phyloP scores from a whole-genome alignment of 257 asterid species.

The Ocimum tenuiflorum region DNA sequence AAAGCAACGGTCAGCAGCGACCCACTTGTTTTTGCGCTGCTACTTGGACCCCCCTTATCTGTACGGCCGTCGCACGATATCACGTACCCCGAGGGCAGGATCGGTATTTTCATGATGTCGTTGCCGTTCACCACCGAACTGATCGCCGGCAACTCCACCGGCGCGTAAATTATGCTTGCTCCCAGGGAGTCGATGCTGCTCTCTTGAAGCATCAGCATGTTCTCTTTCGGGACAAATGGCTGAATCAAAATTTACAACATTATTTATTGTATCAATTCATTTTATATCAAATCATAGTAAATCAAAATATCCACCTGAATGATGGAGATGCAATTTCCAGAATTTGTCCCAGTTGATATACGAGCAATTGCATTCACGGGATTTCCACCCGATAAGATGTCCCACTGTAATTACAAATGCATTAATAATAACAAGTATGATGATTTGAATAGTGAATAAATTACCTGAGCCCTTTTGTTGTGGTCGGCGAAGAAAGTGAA shows the following conservation, averaged over 20 bases:
- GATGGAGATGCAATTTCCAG: slow-evolving; percentile 47
- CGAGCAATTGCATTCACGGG: slow-evolving; percentile 42
- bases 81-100: slow-evolving; percentile 61
- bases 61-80: slow-evolving; percentile 49
- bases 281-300: too few relatives aligned
- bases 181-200: slow-evolving; percentile 40
- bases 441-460: not conserved
- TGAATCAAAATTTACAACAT: slow-evolving; percentile 2
- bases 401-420: slow-evolving; percentile 49
- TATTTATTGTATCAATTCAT: not conserved
- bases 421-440: too few relatives aligned
- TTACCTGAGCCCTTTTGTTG: slow-evolving; percentile 45
- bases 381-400: slow-evolving; percentile 38
- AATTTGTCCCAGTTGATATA: slow-evolving; percentile 43
- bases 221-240: slow-evolving; percentile 43
- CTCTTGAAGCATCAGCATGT: slow-evolving; percentile 53
- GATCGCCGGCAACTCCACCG: slow-evolving; percentile 31
- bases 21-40: slow-evolving; percentile 24
- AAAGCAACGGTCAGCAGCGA: slow-evolving; percentile 56
- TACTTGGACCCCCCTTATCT: slow-evolving; percentile 17
- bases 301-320: slow-evolving; percentile 37
- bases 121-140: slow-evolving; percentile 30
- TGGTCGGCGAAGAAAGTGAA: slow-evolving; percentile 52
- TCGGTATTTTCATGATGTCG: slow-evolving; percentile 27
- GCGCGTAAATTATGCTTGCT: slow-evolving; percentile 46